Percentiles rank a stretch among this genome's conserved stretches.
phyloP scores from a whole-genome alignment of 2,329 filamentous ascomycete genomes.

The Colletotrichum sp. region DNA sequence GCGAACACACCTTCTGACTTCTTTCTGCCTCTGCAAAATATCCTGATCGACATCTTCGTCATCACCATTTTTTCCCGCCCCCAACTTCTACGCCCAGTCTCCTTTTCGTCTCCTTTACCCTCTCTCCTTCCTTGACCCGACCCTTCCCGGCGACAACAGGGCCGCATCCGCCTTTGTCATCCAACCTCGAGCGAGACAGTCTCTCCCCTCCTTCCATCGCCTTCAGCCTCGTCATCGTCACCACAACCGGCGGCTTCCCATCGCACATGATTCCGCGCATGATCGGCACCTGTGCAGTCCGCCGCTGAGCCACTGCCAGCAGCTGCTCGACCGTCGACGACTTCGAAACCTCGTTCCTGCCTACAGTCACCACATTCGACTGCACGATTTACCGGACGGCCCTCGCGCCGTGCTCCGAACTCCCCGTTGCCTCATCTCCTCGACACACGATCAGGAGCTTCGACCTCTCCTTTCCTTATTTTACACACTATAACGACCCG shows the following conservation, averaged over 20 bases:
- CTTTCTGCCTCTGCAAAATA: not conserved
- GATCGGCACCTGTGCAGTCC: not conserved
- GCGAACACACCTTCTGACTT: not conserved
- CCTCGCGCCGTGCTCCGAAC: not conserved
- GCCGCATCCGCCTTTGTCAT: not conserved
- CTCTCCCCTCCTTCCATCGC: not conserved
- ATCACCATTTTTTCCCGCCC: not conserved
- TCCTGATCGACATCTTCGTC: not conserved
- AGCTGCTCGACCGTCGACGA: not conserved
- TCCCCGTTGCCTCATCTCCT: not conserved
- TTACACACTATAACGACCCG: not conserved
- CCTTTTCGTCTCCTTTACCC: not conserved
- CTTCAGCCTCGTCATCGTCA: not conserved
- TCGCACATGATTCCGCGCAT: constrained; percentile 16
- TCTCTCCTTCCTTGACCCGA: not conserved
- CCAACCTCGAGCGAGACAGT: not conserved
- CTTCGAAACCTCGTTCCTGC: not conserved
- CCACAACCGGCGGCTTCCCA: not conserved
- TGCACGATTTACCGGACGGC: not conserved
- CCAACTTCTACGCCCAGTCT: not conserved
- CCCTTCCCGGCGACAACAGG: not conserved
- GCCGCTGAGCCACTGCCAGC: constrained; percentile 18
- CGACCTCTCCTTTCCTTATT: not conserved
- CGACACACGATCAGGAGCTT: not conserved
- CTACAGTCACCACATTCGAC: not conserved